Evolutionary conservation across 345 rosid genomes (phyloP).

Genomic region (Iberis pinnata): DNA sequence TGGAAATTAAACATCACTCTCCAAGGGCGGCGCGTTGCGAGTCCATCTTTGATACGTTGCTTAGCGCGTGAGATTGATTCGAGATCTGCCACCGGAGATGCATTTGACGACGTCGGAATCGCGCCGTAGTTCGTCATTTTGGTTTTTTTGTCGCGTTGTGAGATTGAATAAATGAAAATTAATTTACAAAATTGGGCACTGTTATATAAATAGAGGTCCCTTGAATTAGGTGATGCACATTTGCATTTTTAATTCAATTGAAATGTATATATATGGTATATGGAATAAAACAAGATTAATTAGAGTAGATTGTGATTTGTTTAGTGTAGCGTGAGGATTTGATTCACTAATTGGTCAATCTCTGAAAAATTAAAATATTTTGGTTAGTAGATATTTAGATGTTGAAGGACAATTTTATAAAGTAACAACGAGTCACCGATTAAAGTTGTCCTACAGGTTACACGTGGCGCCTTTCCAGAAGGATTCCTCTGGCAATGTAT

Average conservation of each 20-base stretch:
- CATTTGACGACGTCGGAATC: slow-evolving; percentile 52
- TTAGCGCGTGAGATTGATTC: slow-evolving; percentile 53
- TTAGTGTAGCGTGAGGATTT: slow-evolving; percentile 1
- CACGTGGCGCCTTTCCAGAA: no score
- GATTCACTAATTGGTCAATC: slow-evolving; percentile 7
- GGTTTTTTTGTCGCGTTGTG: background rate
- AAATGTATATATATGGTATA: background rate
- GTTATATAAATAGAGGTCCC: background rate
- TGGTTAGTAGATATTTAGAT: background rate
- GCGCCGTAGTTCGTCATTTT: slow-evolving; percentile 32
- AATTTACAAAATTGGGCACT: background rate
- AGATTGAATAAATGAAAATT: background rate
- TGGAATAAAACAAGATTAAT: background rate
- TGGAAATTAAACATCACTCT: slow-evolving; percentile 47
- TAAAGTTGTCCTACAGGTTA: no score
- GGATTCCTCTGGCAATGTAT: no score
- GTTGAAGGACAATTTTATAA: no score
- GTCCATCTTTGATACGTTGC: slow-evolving; percentile 38
- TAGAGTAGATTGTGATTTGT: slow-evolving; percentile 8
- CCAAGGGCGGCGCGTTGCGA: slow-evolving; percentile 68
- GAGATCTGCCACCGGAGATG: slow-evolving; percentile 26
- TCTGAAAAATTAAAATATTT: background rate
- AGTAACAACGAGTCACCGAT: no score
- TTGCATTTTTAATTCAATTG: background rate
- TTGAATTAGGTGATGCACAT: no score